Conservation (phyloP, 2,329 filamentous ascomycete species). For the Diaporthe destruens region DNA sequence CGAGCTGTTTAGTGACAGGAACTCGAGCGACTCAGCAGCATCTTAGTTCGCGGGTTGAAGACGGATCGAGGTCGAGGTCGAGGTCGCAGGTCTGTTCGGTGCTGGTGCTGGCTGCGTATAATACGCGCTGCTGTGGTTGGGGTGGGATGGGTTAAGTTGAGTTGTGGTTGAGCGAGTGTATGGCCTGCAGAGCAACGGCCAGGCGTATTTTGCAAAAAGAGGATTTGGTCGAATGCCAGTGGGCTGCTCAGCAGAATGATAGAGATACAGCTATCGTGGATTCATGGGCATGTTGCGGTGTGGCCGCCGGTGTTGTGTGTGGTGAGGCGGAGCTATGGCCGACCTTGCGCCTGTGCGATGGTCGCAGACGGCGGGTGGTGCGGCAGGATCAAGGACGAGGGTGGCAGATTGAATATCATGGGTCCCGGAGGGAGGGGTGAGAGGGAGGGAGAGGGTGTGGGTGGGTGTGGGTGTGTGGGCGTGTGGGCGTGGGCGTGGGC, state of each 20-base stretch:
- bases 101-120: neutral
- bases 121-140: neutral
- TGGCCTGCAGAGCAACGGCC: slow-evolving; percentile 26
- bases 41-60: slow-evolving; percentile 29
- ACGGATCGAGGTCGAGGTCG: neutral
- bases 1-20: slow-evolving; percentile 35
- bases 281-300: slow-evolving; percentile 34
- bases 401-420: slow-evolving; percentile 26
- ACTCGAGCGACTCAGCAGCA: slow-evolving; percentile 38
- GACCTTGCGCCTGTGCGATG: slow-evolving; percentile 36
- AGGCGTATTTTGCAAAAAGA: slow-evolving; percentile 2
- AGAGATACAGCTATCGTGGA: slow-evolving; percentile 20
- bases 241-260: slow-evolving; percentile 10
- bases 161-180: slow-evolving; percentile 24
- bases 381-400: slow-evolving; percentile 20
- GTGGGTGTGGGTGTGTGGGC: neutral
- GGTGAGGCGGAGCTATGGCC: slow-evolving; percentile 30
- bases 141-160: too few species aligned
- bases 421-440: slow-evolving; percentile 13
- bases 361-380: slow-evolving; percentile 25
- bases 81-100: neutral
- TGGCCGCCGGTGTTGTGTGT: slow-evolving; percentile 24
- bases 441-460: neutral
- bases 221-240: neutral
- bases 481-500: neutral